A percentile compares a stretch with the other conserved stretches of the same genome.
These are phyloP conservation scores for Syzygium aromaticum DNA, from an alignment of 345 rosid genomes.

Conservation along the genomic window DNA sequence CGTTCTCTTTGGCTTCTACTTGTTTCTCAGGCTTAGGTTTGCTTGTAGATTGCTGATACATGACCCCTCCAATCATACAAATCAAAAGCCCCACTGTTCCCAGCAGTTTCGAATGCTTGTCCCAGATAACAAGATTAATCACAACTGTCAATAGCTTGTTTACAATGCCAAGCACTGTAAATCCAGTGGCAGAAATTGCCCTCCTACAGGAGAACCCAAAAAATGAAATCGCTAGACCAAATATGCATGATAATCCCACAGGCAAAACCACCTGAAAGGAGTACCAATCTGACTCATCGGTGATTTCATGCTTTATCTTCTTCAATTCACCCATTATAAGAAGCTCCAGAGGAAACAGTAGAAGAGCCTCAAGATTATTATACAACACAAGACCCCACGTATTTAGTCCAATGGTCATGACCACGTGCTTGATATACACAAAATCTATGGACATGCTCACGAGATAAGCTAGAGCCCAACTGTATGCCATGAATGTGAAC, in stretches of 20 bases:
- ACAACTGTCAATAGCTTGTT: constrained; percentile 88
- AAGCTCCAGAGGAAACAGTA: constrained; percentile 83
- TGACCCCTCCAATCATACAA: constrained; percentile 82
- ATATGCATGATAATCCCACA: constrained; percentile 74
- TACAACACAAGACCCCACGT: constrained; percentile 97
- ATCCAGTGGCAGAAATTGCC: constrained; percentile 95
- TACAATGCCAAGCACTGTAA: constrained; percentile 96
- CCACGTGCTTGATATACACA: constrained; percentile 97
- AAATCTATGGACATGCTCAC: constrained; percentile 95
- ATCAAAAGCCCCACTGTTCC: constrained; percentile 86
- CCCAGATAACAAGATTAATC: constrained; percentile 84
- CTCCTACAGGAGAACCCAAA: constrained; percentile 94
- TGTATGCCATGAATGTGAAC: constrained; percentile 73
- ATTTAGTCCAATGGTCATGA: constrained; percentile 88
- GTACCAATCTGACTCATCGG: constrained; percentile 67
- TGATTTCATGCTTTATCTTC: constrained; percentile 74
- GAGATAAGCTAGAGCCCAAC: constrained; percentile 87
- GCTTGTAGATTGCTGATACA: constrained; percentile 85
- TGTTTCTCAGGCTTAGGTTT: constrained; percentile 50
- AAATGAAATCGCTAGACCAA: constrained; percentile 91
- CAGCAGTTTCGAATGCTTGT: constrained; percentile 72
- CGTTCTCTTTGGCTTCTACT: constrained; percentile 26
- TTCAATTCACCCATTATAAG: constrained; percentile 93
- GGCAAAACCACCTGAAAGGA: constrained; percentile 70
- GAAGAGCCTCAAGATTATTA: constrained; percentile 91